A percentile compares a stretch with the other conserved stretches of the same genome.
Conservation (phyloP, 2,329 filamentous ascomycete genomes). For the Albophoma yamanashiensis region DNA sequence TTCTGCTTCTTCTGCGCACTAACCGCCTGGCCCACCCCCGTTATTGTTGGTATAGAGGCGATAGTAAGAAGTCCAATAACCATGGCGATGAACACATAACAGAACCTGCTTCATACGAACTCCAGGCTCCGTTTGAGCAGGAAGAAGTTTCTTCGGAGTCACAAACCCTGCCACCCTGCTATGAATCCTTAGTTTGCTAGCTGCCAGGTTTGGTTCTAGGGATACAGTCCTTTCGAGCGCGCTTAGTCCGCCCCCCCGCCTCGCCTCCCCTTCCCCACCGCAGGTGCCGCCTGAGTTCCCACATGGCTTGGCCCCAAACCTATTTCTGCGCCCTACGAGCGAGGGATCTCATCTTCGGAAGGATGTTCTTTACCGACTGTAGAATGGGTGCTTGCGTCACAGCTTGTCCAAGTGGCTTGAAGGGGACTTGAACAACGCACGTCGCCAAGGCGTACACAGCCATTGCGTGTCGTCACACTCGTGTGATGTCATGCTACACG, state of each 20-base stretch:
- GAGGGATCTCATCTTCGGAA: background rate
- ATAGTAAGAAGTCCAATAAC: slow-evolving; percentile 42
- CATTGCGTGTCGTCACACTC: background rate
- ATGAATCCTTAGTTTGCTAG: no score
- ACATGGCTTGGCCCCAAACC: background rate
- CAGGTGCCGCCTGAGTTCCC: background rate
- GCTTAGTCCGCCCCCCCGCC: no score
- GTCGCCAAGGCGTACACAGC: background rate
- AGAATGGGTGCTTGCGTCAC: background rate
- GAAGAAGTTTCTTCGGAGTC: background rate
- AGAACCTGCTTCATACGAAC: slow-evolving; percentile 7
- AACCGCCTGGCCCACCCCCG: slow-evolving; percentile 43
- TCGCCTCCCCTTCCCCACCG: background rate
- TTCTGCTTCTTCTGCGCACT: slow-evolving; percentile 47
- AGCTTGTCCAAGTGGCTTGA: background rate
- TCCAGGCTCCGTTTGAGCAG: slow-evolving; percentile 10
- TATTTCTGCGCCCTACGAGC: background rate
- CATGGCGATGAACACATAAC: slow-evolving; percentile 22
- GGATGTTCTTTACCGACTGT: no score
- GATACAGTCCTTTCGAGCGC: background rate
- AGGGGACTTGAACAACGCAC: background rate
- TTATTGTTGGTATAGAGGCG: slow-evolving; percentile 42
- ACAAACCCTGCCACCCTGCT: no score
- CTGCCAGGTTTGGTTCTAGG: no score
- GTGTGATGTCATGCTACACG: no score